Evolutionary conservation across 2,329 filamentous ascomycete species (phyloP), one percentile per base, ranked within the genome.

Genomic region (Alternaria burnsii): DNA sequence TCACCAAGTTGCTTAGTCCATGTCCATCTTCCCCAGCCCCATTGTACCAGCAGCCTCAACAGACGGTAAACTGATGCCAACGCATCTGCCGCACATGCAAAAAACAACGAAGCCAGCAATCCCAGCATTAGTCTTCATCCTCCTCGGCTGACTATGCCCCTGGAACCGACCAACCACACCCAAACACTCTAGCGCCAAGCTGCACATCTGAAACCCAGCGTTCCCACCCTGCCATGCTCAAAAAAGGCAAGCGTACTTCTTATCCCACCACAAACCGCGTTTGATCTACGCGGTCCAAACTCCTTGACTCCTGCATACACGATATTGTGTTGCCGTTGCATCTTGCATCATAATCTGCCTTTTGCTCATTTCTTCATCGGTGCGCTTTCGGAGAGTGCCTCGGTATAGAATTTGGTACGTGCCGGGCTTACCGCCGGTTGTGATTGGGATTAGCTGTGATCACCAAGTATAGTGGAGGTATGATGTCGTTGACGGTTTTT

Each of bases 251-350:
- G 47, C 52, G 22, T 40, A 10, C 18, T 22, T 36, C 18, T 34
- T 20, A 10, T 34, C 28, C 44, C 20, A 26, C 48, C 52, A 46
- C 26, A 44, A 11, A 48, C 28, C 40, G 18, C 52, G 61, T 63
- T 60, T 63, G 61, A 63, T 63, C 61, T 57, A 53, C 51, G 50
- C 38, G 26, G 50, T 20, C 53, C 48, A 55, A 34, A 43, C 26
- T 36, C 30, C 41, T 46, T 16, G 47, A 46, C 54, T 57, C 51
- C 51, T 54, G 53, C 42, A 50, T 48, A 32, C 28, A 50, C 44
- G 34, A 48, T 24, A 56, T 51, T 47, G 46, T n/a, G 36, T 53
- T 53, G 30, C 46, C 46, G 46, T 50, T 34, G 18, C 32, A 18
- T 50, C 32, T 24, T 42, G 20, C 40, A 42, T 42, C 32, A 36